Evolutionary conservation across 2,329 filamentous ascomycete species (phyloP).

Genomic region (Epichloe coenophiala): DNA sequence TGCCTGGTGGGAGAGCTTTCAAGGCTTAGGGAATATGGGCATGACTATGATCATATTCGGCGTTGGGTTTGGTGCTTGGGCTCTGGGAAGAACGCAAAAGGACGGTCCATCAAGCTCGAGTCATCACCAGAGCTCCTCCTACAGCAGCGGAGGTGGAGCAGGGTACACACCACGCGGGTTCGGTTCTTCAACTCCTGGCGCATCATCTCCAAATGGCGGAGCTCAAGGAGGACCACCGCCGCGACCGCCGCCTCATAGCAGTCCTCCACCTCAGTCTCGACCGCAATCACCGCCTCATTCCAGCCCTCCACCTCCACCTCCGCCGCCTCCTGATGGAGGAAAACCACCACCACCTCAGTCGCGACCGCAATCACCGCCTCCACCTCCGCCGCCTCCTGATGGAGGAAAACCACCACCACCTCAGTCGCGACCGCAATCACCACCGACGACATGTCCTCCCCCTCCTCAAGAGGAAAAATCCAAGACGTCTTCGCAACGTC

Average conservation of each 20-base stretch:
- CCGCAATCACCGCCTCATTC: too few relatives aligned
- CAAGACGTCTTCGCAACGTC: conserved; percentile 8
- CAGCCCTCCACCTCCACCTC: too few relatives aligned
- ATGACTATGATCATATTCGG: conserved; percentile 58
- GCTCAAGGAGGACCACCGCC: conserved; percentile 14
- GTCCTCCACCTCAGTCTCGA: too few relatives aligned
- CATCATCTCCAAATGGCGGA: conserved; percentile 18
- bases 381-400: not conserved
- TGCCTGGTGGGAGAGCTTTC: conserved; percentile 57
- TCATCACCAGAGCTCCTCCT: conserved; percentile 11
- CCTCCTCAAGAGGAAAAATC: conserved; percentile 9
- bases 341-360: conserved; percentile 4
- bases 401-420: not conserved
- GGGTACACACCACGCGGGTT: conserved; percentile 15
- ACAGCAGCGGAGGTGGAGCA: conserved; percentile 9
- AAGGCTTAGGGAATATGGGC: conserved; percentile 59
- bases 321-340: conserved; percentile 3
- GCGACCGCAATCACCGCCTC: conserved; percentile 3
- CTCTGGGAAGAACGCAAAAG: conserved; percentile 28
- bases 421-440: not conserved
- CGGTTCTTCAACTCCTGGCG: conserved; percentile 15
- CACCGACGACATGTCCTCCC: not conserved
- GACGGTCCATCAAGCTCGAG: conserved; percentile 11
- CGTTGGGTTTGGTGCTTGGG: conserved; percentile 69
- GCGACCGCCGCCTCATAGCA: conserved; percentile 17